Evolutionary conservation across 768 basidiomycete species (phyloP).

Genomic region (Phylloporus sp.): DNA sequence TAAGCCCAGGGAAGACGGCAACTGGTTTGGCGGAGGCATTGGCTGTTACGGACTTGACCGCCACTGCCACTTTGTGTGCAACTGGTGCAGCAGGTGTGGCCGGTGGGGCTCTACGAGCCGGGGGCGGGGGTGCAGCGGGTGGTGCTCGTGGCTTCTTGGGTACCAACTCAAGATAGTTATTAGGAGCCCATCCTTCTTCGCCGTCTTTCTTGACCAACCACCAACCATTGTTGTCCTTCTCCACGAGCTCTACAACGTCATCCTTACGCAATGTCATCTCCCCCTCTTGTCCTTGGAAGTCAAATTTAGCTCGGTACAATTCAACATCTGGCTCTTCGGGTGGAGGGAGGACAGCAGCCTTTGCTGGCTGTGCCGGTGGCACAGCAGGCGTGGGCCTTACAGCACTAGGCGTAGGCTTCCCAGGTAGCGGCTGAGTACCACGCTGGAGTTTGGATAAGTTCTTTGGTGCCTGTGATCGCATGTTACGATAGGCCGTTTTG

Average conservation of each 20-base stretch:
- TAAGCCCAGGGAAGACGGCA: slow-evolving; percentile 79
- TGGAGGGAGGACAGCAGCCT: slow-evolving; percentile 47
- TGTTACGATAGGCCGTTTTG: slow-evolving; percentile 1
- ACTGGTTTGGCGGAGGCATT: slow-evolving; percentile 71
- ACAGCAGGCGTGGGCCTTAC: slow-evolving; percentile 20
- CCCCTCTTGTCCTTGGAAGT: slow-evolving; percentile 90
- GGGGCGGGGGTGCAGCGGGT: slow-evolving; percentile 68
- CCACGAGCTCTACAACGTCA: slow-evolving; percentile 85
- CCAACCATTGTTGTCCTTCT: slow-evolving; percentile 96
- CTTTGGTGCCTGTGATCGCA: slow-evolving; percentile 42
- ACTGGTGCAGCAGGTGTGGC: slow-evolving; percentile 33
- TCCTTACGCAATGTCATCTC: slow-evolving; percentile 90
- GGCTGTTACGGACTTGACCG: slow-evolving; percentile 46
- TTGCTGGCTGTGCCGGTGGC: slow-evolving; percentile 40
- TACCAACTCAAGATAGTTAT: slow-evolving; percentile 84
- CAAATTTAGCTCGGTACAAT: slow-evolving; percentile 83
- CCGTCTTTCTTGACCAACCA: slow-evolving; percentile 89
- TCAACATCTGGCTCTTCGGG: slow-evolving; percentile 63
- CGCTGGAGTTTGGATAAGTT: slow-evolving; percentile 38
- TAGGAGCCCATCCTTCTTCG: slow-evolving; percentile 91
- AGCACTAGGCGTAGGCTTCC: slow-evolving; percentile 42
- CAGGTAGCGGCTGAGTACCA: slow-evolving; percentile 53
- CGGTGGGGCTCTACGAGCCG: slow-evolving; percentile 45
- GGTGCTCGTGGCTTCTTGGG: slow-evolving; percentile 62
- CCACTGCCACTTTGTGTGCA: slow-evolving; percentile 32